These are phyloP conservation scores for Venturia oleaginea DNA, from an alignment of 2,329 filamentous ascomycete genomes.

Conservation along the genomic window DNA sequence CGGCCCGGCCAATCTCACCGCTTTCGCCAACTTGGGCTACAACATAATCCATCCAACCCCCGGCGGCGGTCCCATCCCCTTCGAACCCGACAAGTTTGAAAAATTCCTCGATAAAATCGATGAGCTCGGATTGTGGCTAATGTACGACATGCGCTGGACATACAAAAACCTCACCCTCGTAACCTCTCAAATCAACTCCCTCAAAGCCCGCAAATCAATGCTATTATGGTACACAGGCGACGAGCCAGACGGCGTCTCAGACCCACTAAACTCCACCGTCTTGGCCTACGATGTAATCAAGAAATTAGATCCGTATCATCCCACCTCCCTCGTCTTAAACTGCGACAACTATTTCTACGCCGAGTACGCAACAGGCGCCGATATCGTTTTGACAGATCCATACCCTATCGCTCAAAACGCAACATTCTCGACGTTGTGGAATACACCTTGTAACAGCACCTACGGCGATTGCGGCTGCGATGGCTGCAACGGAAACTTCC, in stretches of 20 bases:
- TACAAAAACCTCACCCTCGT: slow-evolving; percentile 33
- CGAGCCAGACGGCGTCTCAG: slow-evolving; percentile 48
- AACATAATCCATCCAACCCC: slow-evolving; percentile 40
- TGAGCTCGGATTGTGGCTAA: slow-evolving; percentile 35
- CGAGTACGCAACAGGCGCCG: slow-evolving; percentile 45
- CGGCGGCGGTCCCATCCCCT: slow-evolving; percentile 31
- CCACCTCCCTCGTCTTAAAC: slow-evolving; percentile 50
- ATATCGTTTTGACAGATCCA: slow-evolving; percentile 51
- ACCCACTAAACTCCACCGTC: slow-evolving; percentile 42
- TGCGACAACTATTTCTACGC: slow-evolving; percentile 54
- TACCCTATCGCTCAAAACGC: slow-evolving; percentile 52
- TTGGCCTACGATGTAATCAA: slow-evolving; percentile 38
- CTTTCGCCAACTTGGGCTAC: slow-evolving; percentile 36
- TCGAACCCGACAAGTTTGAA: slow-evolving; percentile 27
- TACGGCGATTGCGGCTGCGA: slow-evolving; percentile 57
- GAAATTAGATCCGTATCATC: slow-evolving; percentile 51
- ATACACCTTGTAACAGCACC: slow-evolving; percentile 48
- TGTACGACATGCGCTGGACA: slow-evolving; percentile 38
- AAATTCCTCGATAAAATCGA: slow-evolving; percentile 36
- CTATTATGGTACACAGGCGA: slow-evolving; percentile 43
- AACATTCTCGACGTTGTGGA: slow-evolving; percentile 44
- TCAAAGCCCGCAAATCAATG: slow-evolving; percentile 28
- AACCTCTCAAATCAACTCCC: slow-evolving; percentile 27
- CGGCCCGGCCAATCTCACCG: slow-evolving; percentile 27
- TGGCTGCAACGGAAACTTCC: slow-evolving; percentile 45